Percentiles rank a stretch among this genome's conserved stretches.
phyloP scores from a whole-genome alignment of 2,329 filamentous ascomycete genomes.

The Colletotrichum musae region DNA sequence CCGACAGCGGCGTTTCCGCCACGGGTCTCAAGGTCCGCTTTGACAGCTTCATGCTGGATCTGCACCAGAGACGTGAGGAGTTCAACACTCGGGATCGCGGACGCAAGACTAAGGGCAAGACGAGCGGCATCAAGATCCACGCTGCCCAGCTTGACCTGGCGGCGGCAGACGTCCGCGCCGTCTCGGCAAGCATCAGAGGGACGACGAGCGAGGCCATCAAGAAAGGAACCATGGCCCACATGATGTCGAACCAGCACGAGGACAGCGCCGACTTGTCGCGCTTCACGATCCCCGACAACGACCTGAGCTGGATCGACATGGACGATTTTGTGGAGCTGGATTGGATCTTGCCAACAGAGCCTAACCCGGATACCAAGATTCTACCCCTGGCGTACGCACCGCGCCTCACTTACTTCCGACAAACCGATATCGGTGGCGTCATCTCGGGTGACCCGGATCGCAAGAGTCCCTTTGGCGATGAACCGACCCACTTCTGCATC shows the following conservation, averaged over 20 bases:
- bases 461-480: slow-evolving; percentile 91
- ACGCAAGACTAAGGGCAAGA: slow-evolving; percentile 82
- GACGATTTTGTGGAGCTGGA: slow-evolving; percentile 99
- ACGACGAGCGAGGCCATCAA: slow-evolving; percentile 84
- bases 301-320: slow-evolving; percentile 98
- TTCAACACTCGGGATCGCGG: slow-evolving; percentile 87
- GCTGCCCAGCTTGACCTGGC: slow-evolving; percentile 93
- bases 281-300: slow-evolving; percentile 96
- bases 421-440: slow-evolving; percentile 90
- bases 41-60: slow-evolving; percentile 96
- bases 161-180: slow-evolving; percentile 90
- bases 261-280: slow-evolving; percentile 82
- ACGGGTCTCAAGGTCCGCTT: slow-evolving; percentile 97
- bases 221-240: slow-evolving; percentile 66
- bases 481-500: slow-evolving; percentile 94
- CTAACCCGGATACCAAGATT: slow-evolving; percentile 94
- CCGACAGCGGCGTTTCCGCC: slow-evolving; percentile 83
- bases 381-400: slow-evolving; percentile 92
- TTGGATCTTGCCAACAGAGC: slow-evolving; percentile 92
- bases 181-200: slow-evolving; percentile 90
- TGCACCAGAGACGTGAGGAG: slow-evolving; percentile 94
- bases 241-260: slow-evolving; percentile 67
- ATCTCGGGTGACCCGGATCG: slow-evolving; percentile 86
- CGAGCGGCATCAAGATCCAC: slow-evolving; percentile 95
- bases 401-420: slow-evolving; percentile 96